Evolutionary conservation across 495 filamentous ascomycete genomes (phyloP).

Genomic region (Penicillium cosmopolitanum): DNA sequence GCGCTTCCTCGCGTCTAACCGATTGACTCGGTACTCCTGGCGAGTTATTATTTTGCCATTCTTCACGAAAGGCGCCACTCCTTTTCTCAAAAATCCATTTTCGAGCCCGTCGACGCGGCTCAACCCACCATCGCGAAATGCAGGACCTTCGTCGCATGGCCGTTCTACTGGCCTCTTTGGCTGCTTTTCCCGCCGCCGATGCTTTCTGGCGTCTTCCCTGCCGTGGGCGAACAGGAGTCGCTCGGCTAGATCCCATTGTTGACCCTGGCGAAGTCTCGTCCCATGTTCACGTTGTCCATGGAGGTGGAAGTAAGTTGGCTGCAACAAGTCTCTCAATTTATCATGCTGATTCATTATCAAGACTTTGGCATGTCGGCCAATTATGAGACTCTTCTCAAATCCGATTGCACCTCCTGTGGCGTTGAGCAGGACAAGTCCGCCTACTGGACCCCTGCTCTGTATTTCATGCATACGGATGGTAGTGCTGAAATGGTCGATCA

Average conservation of each 20-base stretch:
- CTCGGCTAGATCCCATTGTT: conserved; percentile 59
- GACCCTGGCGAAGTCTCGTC: conserved; percentile 46
- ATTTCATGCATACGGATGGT: conserved; percentile 61
- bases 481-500: conserved; percentile 55
- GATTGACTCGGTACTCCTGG: conserved; percentile 33
- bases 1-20: conserved; percentile 16
- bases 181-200: conserved; percentile 43
- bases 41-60: conserved; percentile 16
- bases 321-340: neutral
- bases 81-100: conserved; percentile 8
- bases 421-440: conserved; percentile 64
- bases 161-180: conserved; percentile 33
- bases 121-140: conserved; percentile 20
- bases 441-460: conserved; percentile 64
- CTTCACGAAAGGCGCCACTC: conserved; percentile 20
- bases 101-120: conserved; percentile 22
- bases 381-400: conserved; percentile 45
- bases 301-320: conserved; percentile 53
- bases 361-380: conserved; percentile 53
- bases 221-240: conserved; percentile 64
- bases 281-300: conserved; percentile 58
- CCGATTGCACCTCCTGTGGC: conserved; percentile 59
- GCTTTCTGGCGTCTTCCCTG: conserved; percentile 94
- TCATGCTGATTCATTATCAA: conserved; percentile 16
- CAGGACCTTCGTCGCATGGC: conserved; percentile 27